Evolutionary conservation across 2,329 filamentous ascomycete species (phyloP), one percentile per base, ranked within the genome.

Genomic region (Clonostachys byssicola): DNA sequence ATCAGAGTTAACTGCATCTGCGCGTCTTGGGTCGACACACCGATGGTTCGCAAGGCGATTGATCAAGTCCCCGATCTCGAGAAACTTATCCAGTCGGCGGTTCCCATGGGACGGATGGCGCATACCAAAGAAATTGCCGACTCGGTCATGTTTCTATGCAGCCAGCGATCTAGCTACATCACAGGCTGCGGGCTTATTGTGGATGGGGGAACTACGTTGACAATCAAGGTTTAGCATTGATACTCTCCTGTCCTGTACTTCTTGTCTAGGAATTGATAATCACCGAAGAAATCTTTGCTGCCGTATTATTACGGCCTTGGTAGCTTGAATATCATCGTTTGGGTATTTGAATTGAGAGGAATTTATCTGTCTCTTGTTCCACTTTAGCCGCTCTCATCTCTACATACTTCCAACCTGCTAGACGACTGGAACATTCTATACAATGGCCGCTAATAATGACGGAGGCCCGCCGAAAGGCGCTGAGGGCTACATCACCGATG

Each of bases 1-100:
- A 39, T 45, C 43, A n/a, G 43, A 9, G 34, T 45, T 12, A 45
- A 45, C 23, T 45, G 43, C 16, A 18, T 45, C n/a, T 45, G 43
- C 16, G 34, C 43, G 5, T 18, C 34, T 7, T 45, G 43, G 43
- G 43, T 45, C 12, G 43, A 36, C 16, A 45, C 43, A 4, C 43
- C 43, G 5, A 36, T 45, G 43, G 34, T 45, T 14, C 33, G 20
- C 14, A 16, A 39, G 35, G 43, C 43, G 20, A 45, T 20, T 34
- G 43, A 20, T 35, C 18, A 23, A 20, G 35, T 17, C 12, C 16
- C 17, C 16, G 35, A 38, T 20, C 30, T 45, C 20, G 43, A 36
- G n/a, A 16, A 34, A 12, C 20, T n/a, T 17, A 35, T 45, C 43
- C 36, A 45, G 43, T 18, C 16, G 12, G 34, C 34, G 33, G 43